These are phyloP conservation scores for Sugiyamaella xylanicola DNA, from an alignment of 1,139 yeast species.

Conservation along the genomic window DNA sequence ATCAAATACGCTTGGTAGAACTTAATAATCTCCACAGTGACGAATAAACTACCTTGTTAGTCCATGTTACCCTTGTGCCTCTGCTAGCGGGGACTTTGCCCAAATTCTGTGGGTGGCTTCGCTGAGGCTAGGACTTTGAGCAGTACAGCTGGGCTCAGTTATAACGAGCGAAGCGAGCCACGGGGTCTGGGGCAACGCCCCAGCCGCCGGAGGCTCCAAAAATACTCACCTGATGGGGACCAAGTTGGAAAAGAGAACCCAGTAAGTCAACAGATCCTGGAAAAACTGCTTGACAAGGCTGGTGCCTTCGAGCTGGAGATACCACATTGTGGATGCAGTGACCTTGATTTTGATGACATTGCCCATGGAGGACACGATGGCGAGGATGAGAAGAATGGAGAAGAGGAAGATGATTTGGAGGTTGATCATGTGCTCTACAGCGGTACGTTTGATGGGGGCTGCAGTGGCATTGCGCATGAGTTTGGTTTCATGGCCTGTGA, in stretches of 20 bases:
- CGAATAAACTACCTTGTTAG: constrained; percentile 56
- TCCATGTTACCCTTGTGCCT: neutral
- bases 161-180: neutral
- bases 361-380: constrained; percentile 84
- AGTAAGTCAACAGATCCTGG: constrained; percentile 83
- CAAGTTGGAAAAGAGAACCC: constrained; percentile 93
- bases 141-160: neutral
- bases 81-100: too few relatives aligned
- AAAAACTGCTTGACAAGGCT: constrained; percentile 74
- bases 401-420: constrained; percentile 88
- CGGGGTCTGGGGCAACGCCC: neutral
- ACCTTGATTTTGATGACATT: constrained; percentile 73
- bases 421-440: constrained; percentile 94
- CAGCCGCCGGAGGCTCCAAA: neutral
- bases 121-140: too few relatives aligned
- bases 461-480: constrained; percentile 99
- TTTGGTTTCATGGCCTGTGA: constrained; percentile 98
- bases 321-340: constrained; percentile 56
- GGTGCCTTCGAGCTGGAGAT: constrained; percentile 69
- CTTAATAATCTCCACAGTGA: constrained; percentile 92
- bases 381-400: constrained; percentile 69
- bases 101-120: too few relatives aligned
- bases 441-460: constrained; percentile 94
- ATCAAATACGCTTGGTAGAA: constrained; percentile 94
- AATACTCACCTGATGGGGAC: constrained; percentile 73